Base-by-base conservation (phyloP, 352 stramenopile species). In the Pythium pyrilobum region DNA sequence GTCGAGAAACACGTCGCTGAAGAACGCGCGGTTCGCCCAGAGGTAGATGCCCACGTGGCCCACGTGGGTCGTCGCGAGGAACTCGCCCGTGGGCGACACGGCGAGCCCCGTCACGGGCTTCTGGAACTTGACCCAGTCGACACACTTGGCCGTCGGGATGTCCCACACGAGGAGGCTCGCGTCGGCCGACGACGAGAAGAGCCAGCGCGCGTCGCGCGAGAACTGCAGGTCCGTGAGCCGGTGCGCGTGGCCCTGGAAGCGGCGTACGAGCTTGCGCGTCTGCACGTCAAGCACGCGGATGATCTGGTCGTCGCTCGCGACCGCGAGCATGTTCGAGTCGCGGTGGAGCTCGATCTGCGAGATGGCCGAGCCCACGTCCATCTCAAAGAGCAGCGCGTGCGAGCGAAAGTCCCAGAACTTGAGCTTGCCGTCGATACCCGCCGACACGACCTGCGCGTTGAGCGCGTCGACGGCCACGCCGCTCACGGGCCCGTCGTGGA, bases 101-200 rank as follows among this genome's bases (percentile, higher is more conserved):
- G 89, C 85, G 28, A 99, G 58, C 6, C 90, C 90, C 11, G 93
- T 98, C 29, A 96, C 71, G 54, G 89, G 70, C 70, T 90, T 86
- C 29, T 92, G 74, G 75, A 98, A 98, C 46, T 78, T 73, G 66
- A 98, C 58, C 92, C 93, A 98, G 69, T 98, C 94, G 37, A 98
- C 76, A 58, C 92, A 98, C 39, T 95, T 89, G 54, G 91, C 92
- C 23, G 93, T 98, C 7, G 95, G 89, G 27, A 98, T 76, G 76
- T 98, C 96, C 85, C 86, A 98, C 24, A 98, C 85, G 32, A 92
- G 87, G 50, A 93, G 40, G 20, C 87, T 95, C 2, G 87, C 82
- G 66, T 98, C 93, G 25, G 82, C 67, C 64, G 72, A 79, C 46
- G 94, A 80, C 8, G 81, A 90, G 36, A 94, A 85, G 5, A 98